Percentiles rank a stretch among this genome's conserved stretches.
Conservation (phyloP, 1,139 yeast genomes). For the Magnusiomyces ingens region DNA sequence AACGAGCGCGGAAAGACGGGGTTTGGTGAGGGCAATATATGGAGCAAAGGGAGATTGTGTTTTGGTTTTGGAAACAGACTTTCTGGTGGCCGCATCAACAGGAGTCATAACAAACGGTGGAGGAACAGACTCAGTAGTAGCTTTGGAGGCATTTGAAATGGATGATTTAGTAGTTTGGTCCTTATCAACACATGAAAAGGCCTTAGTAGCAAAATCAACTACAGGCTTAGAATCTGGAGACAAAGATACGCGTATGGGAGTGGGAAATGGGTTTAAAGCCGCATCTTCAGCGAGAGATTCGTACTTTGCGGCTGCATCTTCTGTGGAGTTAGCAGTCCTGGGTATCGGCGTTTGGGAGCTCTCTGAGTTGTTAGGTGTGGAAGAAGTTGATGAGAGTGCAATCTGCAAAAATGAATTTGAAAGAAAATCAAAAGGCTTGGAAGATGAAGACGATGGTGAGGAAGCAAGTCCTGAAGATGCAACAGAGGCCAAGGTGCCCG, state of each 20-base stretch:
- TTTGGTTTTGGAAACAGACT: neutral
- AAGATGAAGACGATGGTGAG: conserved; percentile 15
- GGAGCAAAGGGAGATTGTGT: conserved; percentile 20
- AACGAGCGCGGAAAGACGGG: conserved; percentile 78
- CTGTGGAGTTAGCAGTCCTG: neutral
- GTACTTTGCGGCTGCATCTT: neutral
- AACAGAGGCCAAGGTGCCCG: conserved; percentile 2
- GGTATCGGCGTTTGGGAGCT: neutral
- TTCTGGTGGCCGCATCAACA: neutral
- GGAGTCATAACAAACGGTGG: neutral
- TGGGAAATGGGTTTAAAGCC: conserved; percentile 10
- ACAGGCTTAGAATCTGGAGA: conserved; percentile 9
- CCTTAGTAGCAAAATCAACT: conserved; percentile 12
- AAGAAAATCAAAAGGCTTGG: conserved; percentile 7
- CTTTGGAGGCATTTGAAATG: neutral
- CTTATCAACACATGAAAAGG: conserved; percentile 10
- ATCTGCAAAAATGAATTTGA: neutral
- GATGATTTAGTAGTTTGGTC: neutral
- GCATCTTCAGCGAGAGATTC: conserved; percentile 1
- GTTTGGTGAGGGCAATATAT: conserved; percentile 78
- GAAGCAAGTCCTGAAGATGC: conserved; percentile 10
- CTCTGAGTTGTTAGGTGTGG: neutral
- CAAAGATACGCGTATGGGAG: conserved; percentile 3
- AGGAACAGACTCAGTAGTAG: neutral
- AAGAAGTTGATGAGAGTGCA: neutral